Conservation (phyloP, 2,329 filamentous ascomycete species). For the Exophiala oligosperma region DNA sequence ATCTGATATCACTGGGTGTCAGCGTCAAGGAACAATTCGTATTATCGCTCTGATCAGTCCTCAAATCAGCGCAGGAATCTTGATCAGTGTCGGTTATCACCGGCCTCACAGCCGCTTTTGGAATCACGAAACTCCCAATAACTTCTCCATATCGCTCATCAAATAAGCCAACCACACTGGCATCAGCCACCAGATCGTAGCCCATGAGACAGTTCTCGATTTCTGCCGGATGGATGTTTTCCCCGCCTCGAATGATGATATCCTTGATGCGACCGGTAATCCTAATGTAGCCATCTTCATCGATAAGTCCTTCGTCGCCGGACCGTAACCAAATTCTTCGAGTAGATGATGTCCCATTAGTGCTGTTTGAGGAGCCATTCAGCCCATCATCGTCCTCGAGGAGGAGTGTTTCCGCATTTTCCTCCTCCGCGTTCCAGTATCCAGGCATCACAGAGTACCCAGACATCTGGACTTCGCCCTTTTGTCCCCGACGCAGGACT, state of each 20-base stretch:
- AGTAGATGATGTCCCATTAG: no score
- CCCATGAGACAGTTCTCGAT: slow-evolving; percentile 70
- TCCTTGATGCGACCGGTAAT: slow-evolving; percentile 79
- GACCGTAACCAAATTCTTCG: slow-evolving; percentile 61
- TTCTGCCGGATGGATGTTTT: slow-evolving; percentile 72
- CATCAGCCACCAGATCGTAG: slow-evolving; percentile 61
- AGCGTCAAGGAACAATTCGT: slow-evolving; percentile 42
- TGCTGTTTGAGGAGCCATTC: no score
- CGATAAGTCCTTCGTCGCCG: slow-evolving; percentile 57
- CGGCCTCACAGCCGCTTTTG: slow-evolving; percentile 9
- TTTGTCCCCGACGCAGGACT: slow-evolving; percentile 64
- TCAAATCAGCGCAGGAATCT: slow-evolving; percentile 28
- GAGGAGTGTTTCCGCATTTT: slow-evolving; percentile 70
- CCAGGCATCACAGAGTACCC: slow-evolving; percentile 69
- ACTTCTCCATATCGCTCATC: slow-evolving; percentile 71
- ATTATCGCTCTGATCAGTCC: slow-evolving; percentile 21
- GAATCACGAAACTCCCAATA: slow-evolving; percentile 61
- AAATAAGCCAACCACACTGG: slow-evolving; percentile 68
- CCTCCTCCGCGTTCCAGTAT: slow-evolving; percentile 67
- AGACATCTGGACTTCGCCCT: slow-evolving; percentile 75
- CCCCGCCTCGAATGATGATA: slow-evolving; percentile 73
- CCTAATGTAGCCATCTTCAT: slow-evolving; percentile 62
- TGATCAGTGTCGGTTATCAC: no score
- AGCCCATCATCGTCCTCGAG: slow-evolving; percentile 28
- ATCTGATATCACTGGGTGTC: slow-evolving; percentile 18